Evolutionary conservation across 495 filamentous ascomycete species (phyloP).

Genomic region (Xylaria nigripes): DNA sequence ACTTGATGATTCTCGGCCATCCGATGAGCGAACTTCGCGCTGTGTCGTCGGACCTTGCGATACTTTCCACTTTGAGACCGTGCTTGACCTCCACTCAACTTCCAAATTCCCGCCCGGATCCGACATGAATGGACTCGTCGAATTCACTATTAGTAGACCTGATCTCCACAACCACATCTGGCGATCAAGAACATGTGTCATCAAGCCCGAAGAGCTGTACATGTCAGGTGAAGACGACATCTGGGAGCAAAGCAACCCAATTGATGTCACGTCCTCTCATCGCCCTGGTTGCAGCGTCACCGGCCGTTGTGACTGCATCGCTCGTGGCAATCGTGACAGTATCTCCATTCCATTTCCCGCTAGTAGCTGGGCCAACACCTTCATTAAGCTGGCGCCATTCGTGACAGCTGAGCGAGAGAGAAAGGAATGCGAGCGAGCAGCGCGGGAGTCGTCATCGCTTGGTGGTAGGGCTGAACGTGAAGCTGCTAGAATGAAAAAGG

Average conservation of each 20-base stretch:
- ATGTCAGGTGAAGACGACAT: conserved; percentile 27
- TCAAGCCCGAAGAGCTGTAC: conserved; percentile 41
- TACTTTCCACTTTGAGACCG: conserved; percentile 45
- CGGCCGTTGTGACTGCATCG: conserved; percentile 24
- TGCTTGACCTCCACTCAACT: conserved; percentile 38
- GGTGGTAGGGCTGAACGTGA: conserved; percentile 22
- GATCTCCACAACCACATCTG: conserved; percentile 39
- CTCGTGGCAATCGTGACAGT: conserved; percentile 26
- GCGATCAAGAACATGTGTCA: conserved; percentile 40
- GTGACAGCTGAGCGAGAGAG: conserved; percentile 29
- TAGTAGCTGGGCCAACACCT: conserved; percentile 38
- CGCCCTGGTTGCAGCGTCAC: conserved; percentile 30
- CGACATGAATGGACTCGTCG: conserved; percentile 41
- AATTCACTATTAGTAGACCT: conserved; percentile 39
- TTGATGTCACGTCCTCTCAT: conserved; percentile 31
- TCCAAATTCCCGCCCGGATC: conserved; percentile 39
- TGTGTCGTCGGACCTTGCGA: conserved; percentile 36
- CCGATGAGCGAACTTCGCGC: conserved; percentile 26
- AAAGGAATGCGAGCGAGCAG: conserved; percentile 17
- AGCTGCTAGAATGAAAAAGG: conserved; percentile 23
- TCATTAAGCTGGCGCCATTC: conserved; percentile 38
- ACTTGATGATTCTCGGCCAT: conserved; percentile 22
- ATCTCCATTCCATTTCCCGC: conserved; percentile 44
- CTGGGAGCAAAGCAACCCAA: conserved; percentile 26
- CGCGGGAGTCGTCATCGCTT: conserved; percentile 13